These are phyloP conservation scores for Poronia punctata DNA, from an alignment of 495 filamentous ascomycete species.

Conservation along the genomic window DNA sequence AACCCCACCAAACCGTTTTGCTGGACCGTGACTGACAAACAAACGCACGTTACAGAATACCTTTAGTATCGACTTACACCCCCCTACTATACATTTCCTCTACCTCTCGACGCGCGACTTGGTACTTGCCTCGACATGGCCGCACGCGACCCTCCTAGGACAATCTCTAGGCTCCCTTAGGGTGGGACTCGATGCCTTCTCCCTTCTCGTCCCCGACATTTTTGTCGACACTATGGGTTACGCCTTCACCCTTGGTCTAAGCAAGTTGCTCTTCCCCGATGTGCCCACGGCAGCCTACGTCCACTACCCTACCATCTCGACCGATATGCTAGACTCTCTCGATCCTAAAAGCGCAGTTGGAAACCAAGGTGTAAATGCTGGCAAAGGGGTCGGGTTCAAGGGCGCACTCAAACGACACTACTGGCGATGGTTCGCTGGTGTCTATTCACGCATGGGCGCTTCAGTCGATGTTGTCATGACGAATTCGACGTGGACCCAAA, in stretches of 20 bases:
- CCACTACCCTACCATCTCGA: slow-evolving; percentile 96
- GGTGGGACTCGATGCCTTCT: slow-evolving; percentile 89
- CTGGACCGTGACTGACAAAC: neutral
- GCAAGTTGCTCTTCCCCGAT: slow-evolving; percentile 70
- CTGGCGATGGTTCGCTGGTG: slow-evolving; percentile 74
- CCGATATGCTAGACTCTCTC: slow-evolving; percentile 89
- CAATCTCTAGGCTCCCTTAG: slow-evolving; percentile 83
- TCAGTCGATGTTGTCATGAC: slow-evolving; percentile 91
- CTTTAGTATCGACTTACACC: slow-evolving; percentile 87
- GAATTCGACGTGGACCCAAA: slow-evolving; percentile 90
- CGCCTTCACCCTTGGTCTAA: slow-evolving; percentile 77
- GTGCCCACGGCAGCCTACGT: slow-evolving; percentile 91
- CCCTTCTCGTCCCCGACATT: slow-evolving; percentile 81
- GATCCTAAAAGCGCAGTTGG: slow-evolving; percentile 50
- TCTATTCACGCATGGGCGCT: slow-evolving; percentile 75
- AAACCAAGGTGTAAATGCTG: slow-evolving; percentile 76
- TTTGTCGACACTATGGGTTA: slow-evolving; percentile 99
- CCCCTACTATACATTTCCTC: slow-evolving; percentile 76
- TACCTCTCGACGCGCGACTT: slow-evolving; percentile 83
- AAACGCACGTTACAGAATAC: slow-evolving; percentile 47
- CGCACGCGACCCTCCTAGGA: slow-evolving; percentile 88
- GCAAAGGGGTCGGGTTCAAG: slow-evolving; percentile 60
- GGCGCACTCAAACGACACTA: slow-evolving; percentile 68
- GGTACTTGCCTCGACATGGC: slow-evolving; percentile 76
- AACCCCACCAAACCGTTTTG: neutral